Conservation (phyloP, 148 eudicot species). For the Arbutus unedo region DNA sequence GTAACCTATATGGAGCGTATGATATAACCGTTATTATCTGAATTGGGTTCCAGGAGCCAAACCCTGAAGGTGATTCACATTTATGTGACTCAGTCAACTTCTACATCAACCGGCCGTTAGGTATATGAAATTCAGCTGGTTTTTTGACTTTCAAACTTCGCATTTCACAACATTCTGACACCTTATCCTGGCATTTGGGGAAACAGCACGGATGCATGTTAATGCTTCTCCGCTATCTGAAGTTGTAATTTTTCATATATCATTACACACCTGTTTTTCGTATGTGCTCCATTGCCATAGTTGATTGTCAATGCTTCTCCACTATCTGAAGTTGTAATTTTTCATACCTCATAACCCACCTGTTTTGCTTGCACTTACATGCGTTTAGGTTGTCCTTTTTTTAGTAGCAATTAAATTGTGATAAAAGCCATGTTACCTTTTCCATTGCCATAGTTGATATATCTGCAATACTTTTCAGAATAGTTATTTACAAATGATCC, state of each 20-base stretch:
- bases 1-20: neutral
- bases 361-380: neutral
- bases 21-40: conserved; percentile 13
- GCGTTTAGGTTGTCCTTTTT: neutral
- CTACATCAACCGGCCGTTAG: conserved; percentile 74
- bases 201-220: conserved; percentile 10
- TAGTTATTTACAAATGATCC: neutral
- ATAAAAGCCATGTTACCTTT: neutral
- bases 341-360: neutral
- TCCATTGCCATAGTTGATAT: neutral
- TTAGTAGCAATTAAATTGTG: neutral
- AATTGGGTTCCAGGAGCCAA: conserved; percentile 62
- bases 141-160: neutral
- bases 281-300: neutral
- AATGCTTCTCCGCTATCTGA: neutral
- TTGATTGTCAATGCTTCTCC: conserved; percentile 1
- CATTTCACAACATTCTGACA: neutral
- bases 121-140: conserved; percentile 31
- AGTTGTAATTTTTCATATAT: neutral
- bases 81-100: conserved; percentile 72
- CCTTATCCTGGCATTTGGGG: neutral
- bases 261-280: neutral
- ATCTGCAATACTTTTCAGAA: neutral
- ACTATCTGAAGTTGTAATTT: neutral
- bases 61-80: conserved; percentile 57